Percentiles rank a stretch among this genome's conserved stretches.
Conservation (phyloP, 495 filamentous ascomycete genomes). For the Aspergillus panamensis region DNA sequence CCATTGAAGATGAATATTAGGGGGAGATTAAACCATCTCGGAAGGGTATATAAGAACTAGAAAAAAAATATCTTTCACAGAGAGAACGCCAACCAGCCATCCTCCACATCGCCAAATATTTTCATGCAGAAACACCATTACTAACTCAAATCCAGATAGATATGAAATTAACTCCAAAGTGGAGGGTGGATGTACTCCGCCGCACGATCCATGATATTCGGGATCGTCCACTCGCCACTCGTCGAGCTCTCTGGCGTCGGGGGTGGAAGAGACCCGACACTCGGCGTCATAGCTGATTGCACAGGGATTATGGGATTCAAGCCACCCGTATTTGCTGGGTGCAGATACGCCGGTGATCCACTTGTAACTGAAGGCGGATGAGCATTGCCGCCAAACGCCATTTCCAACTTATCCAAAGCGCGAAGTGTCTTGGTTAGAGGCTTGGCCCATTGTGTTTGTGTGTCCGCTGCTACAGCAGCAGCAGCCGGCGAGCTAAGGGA, state of each 20-base stretch:
- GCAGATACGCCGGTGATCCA: conserved; percentile 20
- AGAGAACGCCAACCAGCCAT: background rate
- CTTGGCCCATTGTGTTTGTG: conserved; percentile 47
- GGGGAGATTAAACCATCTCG: too few species aligned
- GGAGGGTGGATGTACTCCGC: conserved; percentile 49
- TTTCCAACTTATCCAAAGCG: conserved; percentile 44
- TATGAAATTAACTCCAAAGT: conserved; percentile 32
- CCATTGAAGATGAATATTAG: too few species aligned
- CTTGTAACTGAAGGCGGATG: conserved; percentile 9
- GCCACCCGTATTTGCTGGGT: conserved; percentile 8
- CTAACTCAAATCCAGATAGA: background rate
- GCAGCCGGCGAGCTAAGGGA: conserved; percentile 11
- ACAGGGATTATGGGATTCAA: conserved; percentile 21
- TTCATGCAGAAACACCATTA: background rate
- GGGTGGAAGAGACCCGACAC: conserved; percentile 40
- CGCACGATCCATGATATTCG: conserved; percentile 45
- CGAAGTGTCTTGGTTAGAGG: conserved; percentile 45
- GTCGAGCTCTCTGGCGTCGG: conserved; percentile 48
- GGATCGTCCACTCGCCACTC: conserved; percentile 47
- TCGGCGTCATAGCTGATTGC: conserved; percentile 35
- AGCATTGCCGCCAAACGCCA: conserved; percentile 34
- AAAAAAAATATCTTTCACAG: background rate
- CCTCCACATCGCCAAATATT: background rate
- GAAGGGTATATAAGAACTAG: background rate
- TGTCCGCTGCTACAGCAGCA: conserved; percentile 29